Base-by-base conservation (phyloP, 2,329 filamentous ascomycete species). In the Diaporthe caulivora region DNA sequence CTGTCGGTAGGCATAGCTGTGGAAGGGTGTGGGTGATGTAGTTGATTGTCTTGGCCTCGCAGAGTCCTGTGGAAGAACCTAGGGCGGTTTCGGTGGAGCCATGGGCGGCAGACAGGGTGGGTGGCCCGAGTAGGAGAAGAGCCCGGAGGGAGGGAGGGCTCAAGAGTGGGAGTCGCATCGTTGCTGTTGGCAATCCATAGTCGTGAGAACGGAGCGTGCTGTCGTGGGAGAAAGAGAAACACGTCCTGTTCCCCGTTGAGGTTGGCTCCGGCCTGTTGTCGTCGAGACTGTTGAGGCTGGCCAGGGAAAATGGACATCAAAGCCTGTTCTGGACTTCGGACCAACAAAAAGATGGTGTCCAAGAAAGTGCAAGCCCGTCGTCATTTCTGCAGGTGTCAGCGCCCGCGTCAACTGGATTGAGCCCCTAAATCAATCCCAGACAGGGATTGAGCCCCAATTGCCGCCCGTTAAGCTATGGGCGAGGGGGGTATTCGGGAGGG, bases 1-100 rank as follows among this genome's bases (percentile, higher is more conserved):
- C 87, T n/a, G 90, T 91, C 64, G 89, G 90, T 29, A 94, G 85
- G 80, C 94, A 96, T 84, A 93, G 92, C 80, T 94, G 93, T 15
- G 93, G 93, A 51, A 95, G 84, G 2, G 90, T 91, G 77, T 95
- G 92, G 15, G 93, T 95, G 75, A 96, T 94, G 82, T 95, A 95
- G 82, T 96, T 95, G 80, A 94, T 91, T 1, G 92, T 94, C 77
- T 90, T 89, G 70, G 84, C 87, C 77, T 89, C 87, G 83, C 89
- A 91, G 11, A 82, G 80, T 42, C 82, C 82, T 8, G 78, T 69
- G 53, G 72, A 53, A 21, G 64, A 64, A 11, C 24, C 21, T 18
- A 34, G n/a, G 40, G 31, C 49, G 6, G 34, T 11, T 6, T 70
- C 74, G 21, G 58, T 64, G 47, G 70, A 68, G 70, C 47, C 72